phyloP scores from a whole-genome alignment of 1,284 basidiomycete genomes.

The Puccinia triticina region DNA sequence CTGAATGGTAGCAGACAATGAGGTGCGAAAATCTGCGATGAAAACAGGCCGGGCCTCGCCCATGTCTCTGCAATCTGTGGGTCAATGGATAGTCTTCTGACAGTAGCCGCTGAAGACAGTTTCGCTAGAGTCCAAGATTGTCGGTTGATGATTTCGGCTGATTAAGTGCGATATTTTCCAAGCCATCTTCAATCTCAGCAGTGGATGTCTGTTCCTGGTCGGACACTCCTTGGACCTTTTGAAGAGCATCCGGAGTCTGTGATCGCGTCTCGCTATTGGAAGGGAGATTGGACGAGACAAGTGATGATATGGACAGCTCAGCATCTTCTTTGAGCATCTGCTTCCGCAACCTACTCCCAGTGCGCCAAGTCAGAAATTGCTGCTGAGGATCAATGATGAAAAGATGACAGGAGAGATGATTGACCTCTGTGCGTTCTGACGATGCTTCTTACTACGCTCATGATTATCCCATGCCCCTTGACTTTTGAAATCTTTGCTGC shows the following conservation, averaged over 20 bases:
- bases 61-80: too few relatives aligned
- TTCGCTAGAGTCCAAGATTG: background rate
- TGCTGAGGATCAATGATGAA: background rate
- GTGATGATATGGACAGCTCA: constrained; percentile 15
- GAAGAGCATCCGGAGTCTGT: background rate
- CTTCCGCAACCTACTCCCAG: constrained; percentile 29
- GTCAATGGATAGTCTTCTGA: too few relatives aligned
- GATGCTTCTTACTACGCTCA: constrained; percentile 92
- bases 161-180: background rate
- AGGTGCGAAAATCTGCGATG: too few relatives aligned
- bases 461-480: constrained; percentile 96
- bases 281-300: constrained; percentile 4
- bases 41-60: too few relatives aligned
- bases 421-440: constrained; percentile 77
- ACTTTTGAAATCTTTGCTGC: constrained; percentile 84
- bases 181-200: background rate
- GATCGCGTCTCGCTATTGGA: constrained; percentile 7
- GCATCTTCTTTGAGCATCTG: constrained; percentile 50
- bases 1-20: too few relatives aligned
- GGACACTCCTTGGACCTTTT: background rate
- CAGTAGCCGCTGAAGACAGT: background rate
- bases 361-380: background rate
- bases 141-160: background rate
- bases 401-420: constrained; percentile 52
- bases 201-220: background rate